phyloP scores from a whole-genome alignment of 495 filamentous ascomycete species.

The Lichenothelia convexa region DNA sequence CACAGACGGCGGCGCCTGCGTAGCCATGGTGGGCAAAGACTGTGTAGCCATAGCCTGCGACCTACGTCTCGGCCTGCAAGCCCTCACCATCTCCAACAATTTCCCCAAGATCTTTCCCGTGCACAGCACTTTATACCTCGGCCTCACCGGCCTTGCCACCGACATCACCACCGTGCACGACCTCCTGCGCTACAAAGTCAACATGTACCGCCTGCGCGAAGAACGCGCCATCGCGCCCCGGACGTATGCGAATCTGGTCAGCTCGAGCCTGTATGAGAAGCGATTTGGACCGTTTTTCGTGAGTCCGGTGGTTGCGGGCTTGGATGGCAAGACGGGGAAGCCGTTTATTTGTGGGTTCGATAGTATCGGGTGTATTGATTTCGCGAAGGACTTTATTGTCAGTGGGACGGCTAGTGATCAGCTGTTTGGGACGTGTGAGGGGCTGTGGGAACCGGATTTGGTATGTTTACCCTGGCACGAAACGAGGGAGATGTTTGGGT shows the following conservation, averaged over 20 bases:
- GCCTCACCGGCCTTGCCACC: constrained; percentile 87
- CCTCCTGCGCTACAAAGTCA: constrained; percentile 97
- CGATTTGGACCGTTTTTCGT: constrained; percentile 95
- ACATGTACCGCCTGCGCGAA: constrained; percentile 98
- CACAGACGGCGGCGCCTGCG: constrained; percentile 83
- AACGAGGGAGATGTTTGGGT: background rate
- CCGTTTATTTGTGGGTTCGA: constrained; percentile 99
- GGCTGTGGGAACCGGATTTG: constrained; percentile 92
- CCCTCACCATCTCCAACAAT: constrained; percentile 96
- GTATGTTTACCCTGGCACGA: constrained; percentile 29
- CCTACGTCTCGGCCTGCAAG: constrained; percentile 89
- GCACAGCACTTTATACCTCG: constrained; percentile 81
- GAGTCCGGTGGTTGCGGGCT: constrained; percentile 78
- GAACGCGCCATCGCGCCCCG: constrained; percentile 86
- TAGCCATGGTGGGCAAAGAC: constrained; percentile 98
- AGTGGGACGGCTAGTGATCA: constrained; percentile 90
- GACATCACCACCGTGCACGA: constrained; percentile 90
- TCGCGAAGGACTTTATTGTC: constrained; percentile 98
- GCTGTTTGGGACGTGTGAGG: constrained; percentile 96
- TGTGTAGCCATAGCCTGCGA: constrained; percentile 99
- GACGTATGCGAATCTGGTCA: constrained; percentile 93
- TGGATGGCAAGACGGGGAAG: constrained; percentile 77
- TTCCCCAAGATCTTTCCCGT: constrained; percentile 99
- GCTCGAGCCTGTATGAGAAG: constrained; percentile 73
- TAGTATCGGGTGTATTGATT: constrained; percentile 97